Percentiles rank a stretch among this genome's conserved stretches.
Evolutionary conservation across 441 rosid species (phyloP).

Genomic region (Syzygium malaccense): DNA sequence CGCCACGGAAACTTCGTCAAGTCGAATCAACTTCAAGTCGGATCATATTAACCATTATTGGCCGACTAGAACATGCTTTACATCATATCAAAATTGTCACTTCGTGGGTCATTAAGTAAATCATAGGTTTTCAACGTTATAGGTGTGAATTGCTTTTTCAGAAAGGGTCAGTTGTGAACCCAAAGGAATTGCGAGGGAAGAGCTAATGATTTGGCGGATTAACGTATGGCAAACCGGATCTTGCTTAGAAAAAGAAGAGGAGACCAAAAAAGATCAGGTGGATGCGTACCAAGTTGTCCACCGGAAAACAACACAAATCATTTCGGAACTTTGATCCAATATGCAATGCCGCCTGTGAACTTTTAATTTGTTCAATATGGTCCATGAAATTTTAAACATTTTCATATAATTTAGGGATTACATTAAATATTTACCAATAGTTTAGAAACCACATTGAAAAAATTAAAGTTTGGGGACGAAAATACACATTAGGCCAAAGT

Average conservation of each 20-base stretch:
- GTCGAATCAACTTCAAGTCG: too few species aligned
- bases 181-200: neutral
- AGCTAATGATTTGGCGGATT: neutral
- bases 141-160: neutral
- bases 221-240: too few species aligned
- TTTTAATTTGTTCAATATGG: neutral
- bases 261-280: rapidly evolving
- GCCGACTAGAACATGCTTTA: too few species aligned
- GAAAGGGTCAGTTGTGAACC: neutral
- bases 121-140: neutral
- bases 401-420: rapidly evolving
- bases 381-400: neutral
- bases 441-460: too few species aligned
- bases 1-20: too few species aligned
- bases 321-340: rapidly evolving
- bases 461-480: rapidly evolving
- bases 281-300: rapidly evolving
- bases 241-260: too few species aligned
- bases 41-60: too few species aligned
- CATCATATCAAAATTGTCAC: neutral
- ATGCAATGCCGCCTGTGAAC: neutral
- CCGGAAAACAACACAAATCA: neutral
- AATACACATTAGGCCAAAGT: too few species aligned
- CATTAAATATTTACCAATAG: too few species aligned
- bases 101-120: neutral